A percentile compares a stretch with the other conserved stretches of the same genome.
phyloP scores from a whole-genome alignment of 2,329 filamentous ascomycete genomes.

The Colletotrichum siamense region DNA sequence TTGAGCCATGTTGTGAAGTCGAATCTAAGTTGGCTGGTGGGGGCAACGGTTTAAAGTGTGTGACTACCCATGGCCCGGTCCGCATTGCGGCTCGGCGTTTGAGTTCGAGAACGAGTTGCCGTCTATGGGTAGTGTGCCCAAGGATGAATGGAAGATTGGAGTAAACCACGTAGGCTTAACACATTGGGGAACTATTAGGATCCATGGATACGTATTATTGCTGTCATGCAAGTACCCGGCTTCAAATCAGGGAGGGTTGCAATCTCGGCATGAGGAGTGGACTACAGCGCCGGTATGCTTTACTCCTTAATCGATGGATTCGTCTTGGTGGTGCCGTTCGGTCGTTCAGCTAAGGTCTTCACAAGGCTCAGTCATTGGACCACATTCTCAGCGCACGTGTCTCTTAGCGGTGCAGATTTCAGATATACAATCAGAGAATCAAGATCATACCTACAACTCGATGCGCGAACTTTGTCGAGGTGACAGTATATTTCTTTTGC shows the following conservation, averaged over 20 bases:
- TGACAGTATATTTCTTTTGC: neutral
- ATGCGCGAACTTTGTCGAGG: neutral
- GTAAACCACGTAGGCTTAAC: fast-evolving
- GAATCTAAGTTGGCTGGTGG: neutral
- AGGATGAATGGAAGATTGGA: neutral
- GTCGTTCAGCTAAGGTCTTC: neutral
- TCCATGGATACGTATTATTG: neutral
- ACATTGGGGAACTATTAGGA: fast-evolving
- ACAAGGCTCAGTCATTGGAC: neutral
- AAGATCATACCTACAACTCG: neutral
- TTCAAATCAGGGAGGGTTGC: neutral
- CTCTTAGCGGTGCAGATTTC: too few relatives aligned
- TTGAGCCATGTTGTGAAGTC: neutral
- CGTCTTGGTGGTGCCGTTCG: fast-evolving
- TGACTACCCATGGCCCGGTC: neutral
- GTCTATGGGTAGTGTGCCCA: neutral
- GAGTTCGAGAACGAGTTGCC: neutral
- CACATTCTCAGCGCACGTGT: neutral
- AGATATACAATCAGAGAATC: neutral
- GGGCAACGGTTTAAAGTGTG: neutral
- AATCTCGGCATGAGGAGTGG: neutral
- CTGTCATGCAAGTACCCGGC: neutral
- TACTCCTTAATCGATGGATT: neutral
- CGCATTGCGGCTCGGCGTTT: neutral
- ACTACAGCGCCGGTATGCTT: fast-evolving